phyloP scores from a whole-genome alignment of 805 yeast species.

The Pichia californica region DNA sequence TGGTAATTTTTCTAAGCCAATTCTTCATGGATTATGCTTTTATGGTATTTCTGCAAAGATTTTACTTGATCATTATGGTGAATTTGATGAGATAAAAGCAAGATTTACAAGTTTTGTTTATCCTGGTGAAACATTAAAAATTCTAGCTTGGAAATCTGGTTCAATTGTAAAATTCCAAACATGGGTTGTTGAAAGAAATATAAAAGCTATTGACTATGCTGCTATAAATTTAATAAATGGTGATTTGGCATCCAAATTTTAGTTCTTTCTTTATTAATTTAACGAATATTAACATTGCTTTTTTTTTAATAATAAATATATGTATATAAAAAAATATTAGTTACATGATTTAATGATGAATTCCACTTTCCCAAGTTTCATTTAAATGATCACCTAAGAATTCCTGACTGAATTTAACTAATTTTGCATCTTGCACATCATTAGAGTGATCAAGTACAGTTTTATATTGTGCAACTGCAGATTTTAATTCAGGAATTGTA shows the following conservation, averaged over 20 bases:
- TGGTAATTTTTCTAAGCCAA: conserved; percentile 80
- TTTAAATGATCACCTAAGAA: conserved; percentile 49
- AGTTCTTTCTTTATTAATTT: background rate
- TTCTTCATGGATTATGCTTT: conserved; percentile 86
- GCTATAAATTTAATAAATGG: conserved; percentile 54
- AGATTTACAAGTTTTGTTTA: conserved; percentile 87
- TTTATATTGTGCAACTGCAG: conserved; percentile 56
- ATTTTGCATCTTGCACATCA: conserved; percentile 36
- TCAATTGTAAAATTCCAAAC: conserved; percentile 70
- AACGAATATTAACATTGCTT: background rate
- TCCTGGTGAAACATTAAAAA: conserved; percentile 86
- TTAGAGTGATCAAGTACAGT: conserved; percentile 33
- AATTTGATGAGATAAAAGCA: conserved; percentile 76
- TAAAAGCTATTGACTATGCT: conserved; percentile 78
- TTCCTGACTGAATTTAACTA: conserved; percentile 38
- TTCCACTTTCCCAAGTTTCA: conserved; percentile 55
- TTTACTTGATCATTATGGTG: conserved; percentile 73
- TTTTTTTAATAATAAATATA: background rate
- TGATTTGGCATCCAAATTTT: conserved; percentile 19
- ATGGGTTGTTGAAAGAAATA: conserved; percentile 68
- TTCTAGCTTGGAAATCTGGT: conserved; percentile 80
- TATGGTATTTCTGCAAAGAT: conserved; percentile 78
- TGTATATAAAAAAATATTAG: background rate
- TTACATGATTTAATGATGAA: conserved; percentile 12
- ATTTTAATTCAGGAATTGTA: conserved; percentile 51